These are phyloP conservation scores for Neolentinus lepideus DNA, from an alignment of 1,284 basidiomycete species.

Conservation along the genomic window DNA sequence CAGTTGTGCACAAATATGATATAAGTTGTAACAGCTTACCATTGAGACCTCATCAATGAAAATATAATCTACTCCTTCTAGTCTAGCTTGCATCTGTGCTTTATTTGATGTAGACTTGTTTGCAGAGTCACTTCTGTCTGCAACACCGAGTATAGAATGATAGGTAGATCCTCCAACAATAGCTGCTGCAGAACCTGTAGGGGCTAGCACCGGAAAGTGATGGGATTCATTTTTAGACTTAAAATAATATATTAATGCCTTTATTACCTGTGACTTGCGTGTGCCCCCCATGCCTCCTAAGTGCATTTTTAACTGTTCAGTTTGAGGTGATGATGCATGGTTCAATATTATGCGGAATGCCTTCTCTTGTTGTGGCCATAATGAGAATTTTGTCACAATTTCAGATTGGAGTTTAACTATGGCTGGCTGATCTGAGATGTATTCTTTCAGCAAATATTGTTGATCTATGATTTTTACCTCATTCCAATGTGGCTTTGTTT, in stretches of 20 bases:
- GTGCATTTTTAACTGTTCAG: slow-evolving; percentile 25
- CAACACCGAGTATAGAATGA: slow-evolving; percentile 26
- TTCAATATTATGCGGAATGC: slow-evolving; percentile 27
- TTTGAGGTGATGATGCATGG: slow-evolving; percentile 13
- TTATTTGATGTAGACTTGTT: slow-evolving; percentile 6
- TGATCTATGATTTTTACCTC: slow-evolving; percentile 2
- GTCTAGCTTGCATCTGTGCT: slow-evolving; percentile 5
- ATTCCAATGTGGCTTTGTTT: background rate
- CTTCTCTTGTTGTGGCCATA: slow-evolving; percentile 18
- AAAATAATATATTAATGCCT: slow-evolving; percentile 26
- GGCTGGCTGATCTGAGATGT: background rate
- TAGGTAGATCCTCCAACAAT: slow-evolving; percentile 30
- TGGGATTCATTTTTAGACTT: slow-evolving; percentile 14
- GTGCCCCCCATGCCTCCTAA: slow-evolving; percentile 31
- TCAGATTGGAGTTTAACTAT: slow-evolving; percentile 1
- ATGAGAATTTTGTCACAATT: background rate
- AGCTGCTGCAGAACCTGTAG: slow-evolving; percentile 29
- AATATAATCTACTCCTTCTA: slow-evolving; percentile 23
- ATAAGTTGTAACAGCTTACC: slow-evolving; percentile 21
- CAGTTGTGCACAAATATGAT: slow-evolving; percentile 15
- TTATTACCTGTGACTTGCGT: slow-evolving; percentile 35
- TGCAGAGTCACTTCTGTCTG: background rate
- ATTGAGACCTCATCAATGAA: slow-evolving; percentile 32
- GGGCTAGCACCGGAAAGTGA: slow-evolving; percentile 24
- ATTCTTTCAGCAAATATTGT: background rate